Evolutionary conservation across 192 early-diverging fungal genomes (phyloP), one percentile per base, ranked within the genome.

Genomic region (Backusella australiensis): DNA sequence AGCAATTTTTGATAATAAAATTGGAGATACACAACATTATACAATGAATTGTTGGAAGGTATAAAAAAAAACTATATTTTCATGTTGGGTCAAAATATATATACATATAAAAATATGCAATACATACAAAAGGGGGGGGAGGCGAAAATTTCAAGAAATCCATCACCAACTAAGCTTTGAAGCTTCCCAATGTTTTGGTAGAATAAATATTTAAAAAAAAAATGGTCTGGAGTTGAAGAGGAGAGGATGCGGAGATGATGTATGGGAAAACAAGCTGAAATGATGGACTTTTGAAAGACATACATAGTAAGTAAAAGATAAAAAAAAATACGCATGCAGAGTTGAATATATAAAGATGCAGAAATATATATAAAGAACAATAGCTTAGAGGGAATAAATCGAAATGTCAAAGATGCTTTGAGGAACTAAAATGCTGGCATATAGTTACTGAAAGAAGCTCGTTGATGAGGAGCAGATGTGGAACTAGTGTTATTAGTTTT

Each of bases 281-380:
- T 63, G 56, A 63, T 63, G 56, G 72, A 59, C 52, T 49, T 36
- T 74, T 88, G 86, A 63, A 63, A 11, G 56, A 63, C 35, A 69
- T 69, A 36, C 35, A 36, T 34, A 23, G 12, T 21, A 42, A 38
- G 12, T 23, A 36, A 42, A 38, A 69, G 9, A 69, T 39, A 36
- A 23, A 38, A 38, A 38, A 39, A 69, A 21, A 69, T 8, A 46
- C 44, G 70, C 44, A 49, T 71, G 70, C 70, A 71, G 42, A 71
- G 38, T 36, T 38, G n/a, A 42, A 69, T 14, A 36, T 34, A 69
- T 23, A 36, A 38, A 69, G 68, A 69, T 23, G 39, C n/a, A 69
- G 14, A 34, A 26, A 36, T 19, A 69, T 34, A 41, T 23, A 69
- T 38, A 34, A 44, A 49, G 41, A 71, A 46, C 15, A 49, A 49